Evolutionary conservation across 1,139 yeast genomes (phyloP).

Genomic region (Blastobotrys buckinghamii): DNA sequence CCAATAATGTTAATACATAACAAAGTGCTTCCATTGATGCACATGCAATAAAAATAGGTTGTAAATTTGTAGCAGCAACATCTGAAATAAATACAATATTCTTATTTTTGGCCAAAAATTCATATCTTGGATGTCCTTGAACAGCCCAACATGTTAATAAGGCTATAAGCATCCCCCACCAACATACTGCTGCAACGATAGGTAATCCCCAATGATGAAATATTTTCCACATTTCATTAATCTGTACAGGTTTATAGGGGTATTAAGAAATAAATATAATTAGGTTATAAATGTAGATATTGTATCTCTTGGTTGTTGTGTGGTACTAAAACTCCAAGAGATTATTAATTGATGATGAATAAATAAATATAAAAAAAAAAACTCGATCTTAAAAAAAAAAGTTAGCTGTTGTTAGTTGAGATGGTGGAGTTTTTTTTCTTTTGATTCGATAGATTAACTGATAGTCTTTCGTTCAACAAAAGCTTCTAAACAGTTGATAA

Average conservation of each 20-base stretch:
- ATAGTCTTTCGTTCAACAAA: too few relatives aligned
- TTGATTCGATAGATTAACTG: too few relatives aligned
- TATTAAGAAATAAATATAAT: too few relatives aligned
- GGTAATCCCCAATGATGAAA: slow-evolving; percentile 43
- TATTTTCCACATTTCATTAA: background rate
- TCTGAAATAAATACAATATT: slow-evolving; percentile 73
- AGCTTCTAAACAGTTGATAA: too few relatives aligned
- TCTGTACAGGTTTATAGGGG: background rate
- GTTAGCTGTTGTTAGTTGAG: too few relatives aligned
- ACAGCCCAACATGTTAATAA: slow-evolving; percentile 65
- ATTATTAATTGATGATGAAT: too few relatives aligned
- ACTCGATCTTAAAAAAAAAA: too few relatives aligned
- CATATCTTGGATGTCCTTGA: slow-evolving; percentile 71
- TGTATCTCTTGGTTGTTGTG: too few relatives aligned
- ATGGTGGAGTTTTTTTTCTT: too few relatives aligned
- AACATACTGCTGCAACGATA: slow-evolving; percentile 47
- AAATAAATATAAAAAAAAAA: too few relatives aligned
- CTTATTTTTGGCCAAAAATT: slow-evolving; percentile 46
- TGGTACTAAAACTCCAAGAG: too few relatives aligned
- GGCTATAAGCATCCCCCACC: slow-evolving; percentile 80
- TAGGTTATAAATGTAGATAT: too few relatives aligned
- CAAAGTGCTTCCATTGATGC: slow-evolving; percentile 74
- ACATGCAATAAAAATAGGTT: slow-evolving; percentile 79
- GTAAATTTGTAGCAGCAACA: slow-evolving; percentile 77
- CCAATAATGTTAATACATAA: slow-evolving; percentile 58